A percentile compares a stretch with the other conserved stretches of the same genome.
Evolutionary conservation across 2,329 filamentous ascomycete genomes (phyloP).

Genomic region (Ascochyta koolunga): DNA sequence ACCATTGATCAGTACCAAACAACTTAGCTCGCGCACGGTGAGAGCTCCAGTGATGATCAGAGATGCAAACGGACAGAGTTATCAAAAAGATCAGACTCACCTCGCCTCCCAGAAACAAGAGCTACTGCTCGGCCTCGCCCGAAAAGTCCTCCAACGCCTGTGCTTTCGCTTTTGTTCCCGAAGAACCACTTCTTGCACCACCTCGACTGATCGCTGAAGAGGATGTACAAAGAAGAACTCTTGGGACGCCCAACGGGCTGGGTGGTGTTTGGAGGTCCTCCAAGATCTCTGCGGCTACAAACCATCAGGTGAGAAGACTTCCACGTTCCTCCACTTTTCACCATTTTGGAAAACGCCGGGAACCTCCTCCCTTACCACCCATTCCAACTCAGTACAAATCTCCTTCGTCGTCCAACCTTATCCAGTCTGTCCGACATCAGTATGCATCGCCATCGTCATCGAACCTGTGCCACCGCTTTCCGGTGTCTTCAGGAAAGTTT

Average conservation of each 20-base stretch:
- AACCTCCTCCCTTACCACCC: slow-evolving; percentile 29
- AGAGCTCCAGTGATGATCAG: slow-evolving; percentile 31
- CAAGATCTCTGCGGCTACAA: slow-evolving; percentile 22
- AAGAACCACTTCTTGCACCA: slow-evolving; percentile 8
- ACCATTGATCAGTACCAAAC: slow-evolving; percentile 24
- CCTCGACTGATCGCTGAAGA: slow-evolving; percentile 24
- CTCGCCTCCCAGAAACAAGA: not conserved
- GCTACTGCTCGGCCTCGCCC: slow-evolving; percentile 20
- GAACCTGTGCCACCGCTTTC: not conserved
- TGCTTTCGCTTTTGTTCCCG: not conserved
- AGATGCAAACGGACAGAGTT: slow-evolving; percentile 16
- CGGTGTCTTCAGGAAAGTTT: not conserved
- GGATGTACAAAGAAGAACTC: slow-evolving; percentile 25
- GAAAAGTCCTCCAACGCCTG: slow-evolving; percentile 22
- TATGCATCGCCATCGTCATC: not conserved
- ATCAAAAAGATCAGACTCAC: not conserved
- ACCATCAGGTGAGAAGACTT: slow-evolving; percentile 43
- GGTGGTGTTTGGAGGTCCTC: slow-evolving; percentile 31
- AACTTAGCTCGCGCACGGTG: slow-evolving; percentile 20
- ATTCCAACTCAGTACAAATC: slow-evolving; percentile 31
- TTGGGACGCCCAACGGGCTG: slow-evolving; percentile 29
- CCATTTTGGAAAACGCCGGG: slow-evolving; percentile 22
- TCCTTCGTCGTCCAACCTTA: slow-evolving; percentile 23
- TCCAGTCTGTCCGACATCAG: not conserved
- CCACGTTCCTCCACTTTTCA: slow-evolving; percentile 40